Evolutionary conservation across 2,329 filamentous ascomycete genomes (phyloP), one percentile per base, ranked within the genome.

Genomic region (Akanthomyces lecanii): DNA sequence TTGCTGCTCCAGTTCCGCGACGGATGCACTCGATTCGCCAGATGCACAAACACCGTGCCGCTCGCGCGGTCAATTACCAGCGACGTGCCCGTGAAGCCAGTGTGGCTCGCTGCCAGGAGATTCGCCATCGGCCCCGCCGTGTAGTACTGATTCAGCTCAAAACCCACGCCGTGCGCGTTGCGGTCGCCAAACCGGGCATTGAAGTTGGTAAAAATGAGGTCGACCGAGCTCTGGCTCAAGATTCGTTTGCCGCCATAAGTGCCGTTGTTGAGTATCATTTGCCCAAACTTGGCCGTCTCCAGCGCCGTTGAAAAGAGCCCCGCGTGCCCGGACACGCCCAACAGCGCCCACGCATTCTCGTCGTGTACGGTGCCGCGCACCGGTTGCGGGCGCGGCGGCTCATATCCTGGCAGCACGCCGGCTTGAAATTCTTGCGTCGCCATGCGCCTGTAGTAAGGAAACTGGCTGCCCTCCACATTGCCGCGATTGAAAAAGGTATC

Each of bases 211-310:
- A 75, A 75, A 50, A 76, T 69, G 55, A 74, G 61, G 40, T 74
- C 70, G 0, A 75, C 72, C 0, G 69, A 61, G n/a, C 67, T 56
- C 6, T 67, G 61, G 5, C 67, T 69, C 28, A 76, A 66, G 10
- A 74, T 68, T 14, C 67, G 66, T 8, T 65, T 58, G 4, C 72
- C 70, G 44, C 62, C 67, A 63, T 76, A 76, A 0, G 73, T 75
- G 16, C 74, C 74, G 62, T 75, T 74, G 66, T 75, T 75, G 18
- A 74, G 68, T 44, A 75, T 71, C 73, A 75, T 75, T 63, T 75
- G 73, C 60, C 72, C 73, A 62, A 75, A 65, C 18, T 65, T 67
- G 4, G 73, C 72, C 25, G 69, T 69, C 62, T 75, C 73, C 1
- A 38, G 45, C 7, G 69, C 72, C 0, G 73, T 74, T 0, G 73